Conservation (phyloP, 2,329 filamentous ascomycete genomes). For the Neobulgaria alba region DNA sequence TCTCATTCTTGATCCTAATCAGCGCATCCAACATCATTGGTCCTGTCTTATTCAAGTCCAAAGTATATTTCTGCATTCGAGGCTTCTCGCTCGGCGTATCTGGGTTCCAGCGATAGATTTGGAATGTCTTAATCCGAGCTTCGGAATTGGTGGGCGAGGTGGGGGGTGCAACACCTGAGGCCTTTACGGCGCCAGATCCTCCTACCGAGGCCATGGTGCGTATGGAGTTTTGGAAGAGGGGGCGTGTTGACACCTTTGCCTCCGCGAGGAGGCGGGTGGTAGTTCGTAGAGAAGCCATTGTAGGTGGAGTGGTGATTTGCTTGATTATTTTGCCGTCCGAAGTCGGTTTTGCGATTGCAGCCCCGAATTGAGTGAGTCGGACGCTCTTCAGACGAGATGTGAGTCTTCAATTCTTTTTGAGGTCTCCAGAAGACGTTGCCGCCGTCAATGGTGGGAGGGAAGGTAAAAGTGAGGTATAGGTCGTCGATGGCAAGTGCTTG, state of each 20-base stretch:
- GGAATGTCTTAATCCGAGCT: constrained; percentile 81
- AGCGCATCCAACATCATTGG: constrained; percentile 97
- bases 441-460: constrained; percentile 6
- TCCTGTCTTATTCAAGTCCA: constrained; percentile 97
- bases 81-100: constrained; percentile 90
- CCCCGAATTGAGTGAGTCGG: background rate
- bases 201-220: constrained; percentile 18
- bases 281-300: constrained; percentile 22
- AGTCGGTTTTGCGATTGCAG: background rate
- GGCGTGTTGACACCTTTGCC: constrained; percentile 15
- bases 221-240: constrained; percentile 10
- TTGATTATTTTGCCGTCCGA: constrained; percentile 1
- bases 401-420: constrained; percentile 4
- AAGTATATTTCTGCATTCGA: constrained; percentile 85
- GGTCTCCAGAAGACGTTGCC: constrained; percentile 2
- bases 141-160: constrained; percentile 41
- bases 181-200: constrained; percentile 1
- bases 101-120: constrained; percentile 98
- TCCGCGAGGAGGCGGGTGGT: constrained; percentile 20
- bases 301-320: constrained; percentile 15
- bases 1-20: constrained; percentile 98
- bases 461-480: constrained; percentile 6
- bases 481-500: constrained; percentile 9
- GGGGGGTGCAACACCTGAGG: constrained; percentile 10
- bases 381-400: background rate